Percentiles rank a stretch among this genome's conserved stretches.
Conservation (phyloP, 257 asterid species). For the Fraxinus pennsylvanica region DNA sequence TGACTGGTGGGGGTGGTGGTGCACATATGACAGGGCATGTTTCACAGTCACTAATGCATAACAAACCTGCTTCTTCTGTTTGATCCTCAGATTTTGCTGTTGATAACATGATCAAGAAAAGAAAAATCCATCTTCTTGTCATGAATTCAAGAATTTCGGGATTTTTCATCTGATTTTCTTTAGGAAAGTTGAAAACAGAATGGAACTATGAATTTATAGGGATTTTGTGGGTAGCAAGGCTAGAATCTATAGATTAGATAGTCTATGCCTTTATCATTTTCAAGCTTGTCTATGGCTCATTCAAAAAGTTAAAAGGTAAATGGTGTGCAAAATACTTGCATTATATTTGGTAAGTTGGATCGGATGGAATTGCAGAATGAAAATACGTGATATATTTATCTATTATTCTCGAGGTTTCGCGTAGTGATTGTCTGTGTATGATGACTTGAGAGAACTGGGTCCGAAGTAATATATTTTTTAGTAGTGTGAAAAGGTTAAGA, state of each 20-base stretch:
- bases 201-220: constrained; percentile 26
- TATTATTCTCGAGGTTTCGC: background rate
- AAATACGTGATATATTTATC: background rate
- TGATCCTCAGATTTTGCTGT: constrained; percentile 34
- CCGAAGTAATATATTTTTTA: background rate
- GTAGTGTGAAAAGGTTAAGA: constrained; percentile 14
- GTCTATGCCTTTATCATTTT: background rate
- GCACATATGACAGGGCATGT: constrained; percentile 86
- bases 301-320: background rate
- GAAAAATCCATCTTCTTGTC: constrained; percentile 26
- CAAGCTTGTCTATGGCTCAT: background rate
- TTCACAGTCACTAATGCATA: constrained; percentile 81
- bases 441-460: background rate
- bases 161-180: constrained; percentile 30
- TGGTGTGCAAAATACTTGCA: background rate
- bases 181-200: background rate
- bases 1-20: constrained; percentile 53
- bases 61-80: constrained; percentile 35
- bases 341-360: background rate
- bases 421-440: background rate
- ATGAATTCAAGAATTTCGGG: constrained; percentile 21
- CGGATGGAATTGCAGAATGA: background rate
- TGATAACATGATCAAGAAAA: constrained; percentile 31
- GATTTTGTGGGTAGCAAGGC: background rate
- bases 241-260: background rate